These are phyloP conservation scores for Volvariella volvacea DNA, from an alignment of 1,284 basidiomycete species.

Conservation along the genomic window DNA sequence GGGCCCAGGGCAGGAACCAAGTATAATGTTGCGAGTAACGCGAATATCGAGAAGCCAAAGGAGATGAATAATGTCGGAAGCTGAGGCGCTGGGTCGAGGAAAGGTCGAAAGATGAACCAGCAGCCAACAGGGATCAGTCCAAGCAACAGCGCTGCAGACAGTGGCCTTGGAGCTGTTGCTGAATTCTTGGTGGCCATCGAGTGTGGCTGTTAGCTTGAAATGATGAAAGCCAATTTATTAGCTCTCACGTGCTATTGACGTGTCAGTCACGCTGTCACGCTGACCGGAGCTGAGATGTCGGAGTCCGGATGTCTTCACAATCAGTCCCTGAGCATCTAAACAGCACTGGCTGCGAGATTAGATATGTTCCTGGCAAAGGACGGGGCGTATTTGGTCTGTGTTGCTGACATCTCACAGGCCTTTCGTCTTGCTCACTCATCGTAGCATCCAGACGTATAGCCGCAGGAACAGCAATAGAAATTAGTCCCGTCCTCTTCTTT, in stretches of 20 bases:
- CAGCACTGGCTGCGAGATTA: slow-evolving; percentile 27
- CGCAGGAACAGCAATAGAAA: slow-evolving; percentile 67
- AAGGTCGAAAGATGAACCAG: slow-evolving; percentile 65
- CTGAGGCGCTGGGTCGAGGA: slow-evolving; percentile 59
- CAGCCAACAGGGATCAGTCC: slow-evolving; percentile 55
- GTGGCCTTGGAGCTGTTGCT: slow-evolving; percentile 33
- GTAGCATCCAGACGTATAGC: slow-evolving; percentile 55
- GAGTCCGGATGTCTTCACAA: slow-evolving; percentile 6
- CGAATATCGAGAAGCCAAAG: slow-evolving; percentile 75
- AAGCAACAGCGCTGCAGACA: slow-evolving; percentile 47
- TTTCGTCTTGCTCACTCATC: neutral
- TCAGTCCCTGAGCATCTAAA: slow-evolving; percentile 22
- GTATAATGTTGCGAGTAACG: slow-evolving; percentile 67
- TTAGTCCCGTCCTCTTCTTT: slow-evolving; percentile 83
- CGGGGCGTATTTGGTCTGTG: slow-evolving; percentile 57
- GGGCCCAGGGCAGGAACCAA: slow-evolving; percentile 71
- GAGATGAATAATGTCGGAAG: slow-evolving; percentile 69
- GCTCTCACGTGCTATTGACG: slow-evolving; percentile 8
- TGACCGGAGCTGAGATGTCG: slow-evolving; percentile 6
- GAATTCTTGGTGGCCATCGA: slow-evolving; percentile 14
- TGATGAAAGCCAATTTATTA: slow-evolving; percentile 1
- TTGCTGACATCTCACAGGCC: neutral
- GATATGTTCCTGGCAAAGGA: slow-evolving; percentile 41
- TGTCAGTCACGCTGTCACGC: slow-evolving; percentile 8
- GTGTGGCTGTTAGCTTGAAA: neutral